These are phyloP conservation scores for Ceratocystis variospora DNA, from an alignment of 2,329 filamentous ascomycete genomes.

Conservation along the genomic window DNA sequence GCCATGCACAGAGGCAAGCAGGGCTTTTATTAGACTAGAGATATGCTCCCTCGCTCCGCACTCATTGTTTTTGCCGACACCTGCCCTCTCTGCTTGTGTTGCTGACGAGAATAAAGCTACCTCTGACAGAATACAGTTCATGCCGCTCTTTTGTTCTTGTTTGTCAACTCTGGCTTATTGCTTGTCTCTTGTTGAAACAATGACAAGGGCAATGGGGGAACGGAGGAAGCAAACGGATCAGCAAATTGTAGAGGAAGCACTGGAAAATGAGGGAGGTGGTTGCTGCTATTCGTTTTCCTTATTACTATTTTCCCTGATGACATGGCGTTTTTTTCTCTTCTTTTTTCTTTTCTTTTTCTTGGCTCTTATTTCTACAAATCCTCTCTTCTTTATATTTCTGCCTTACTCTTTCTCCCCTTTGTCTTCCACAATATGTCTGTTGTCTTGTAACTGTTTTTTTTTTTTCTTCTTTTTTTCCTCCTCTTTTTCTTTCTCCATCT, in stretches of 20 bases:
- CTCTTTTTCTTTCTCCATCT: background rate
- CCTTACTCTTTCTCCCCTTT: background rate
- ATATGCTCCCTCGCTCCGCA: background rate
- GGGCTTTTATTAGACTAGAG: background rate
- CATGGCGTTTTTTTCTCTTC: conserved; percentile 4
- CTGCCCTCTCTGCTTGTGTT: background rate
- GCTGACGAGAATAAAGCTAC: background rate
- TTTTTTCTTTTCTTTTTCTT: background rate
- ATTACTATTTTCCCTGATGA: conserved; percentile 8
- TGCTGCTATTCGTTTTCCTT: background rate
- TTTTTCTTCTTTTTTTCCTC: no score
- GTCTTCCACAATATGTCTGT: background rate
- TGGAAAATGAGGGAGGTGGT: conserved; percentile 1
- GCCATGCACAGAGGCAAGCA: background rate
- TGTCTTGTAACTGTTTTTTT: background rate
- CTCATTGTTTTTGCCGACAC: background rate
- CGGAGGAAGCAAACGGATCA: background rate
- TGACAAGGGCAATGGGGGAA: background rate
- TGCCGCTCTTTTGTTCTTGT: background rate
- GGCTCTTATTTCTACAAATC: conserved; percentile 1
- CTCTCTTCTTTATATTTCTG: conserved; percentile 5
- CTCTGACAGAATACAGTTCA: background rate
- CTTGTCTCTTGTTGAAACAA: background rate
- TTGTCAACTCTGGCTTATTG: background rate
- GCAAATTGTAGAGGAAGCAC: background rate